Conservation (phyloP, 169 alveolate species). For the Cryptosporidium meleagridis region DNA sequence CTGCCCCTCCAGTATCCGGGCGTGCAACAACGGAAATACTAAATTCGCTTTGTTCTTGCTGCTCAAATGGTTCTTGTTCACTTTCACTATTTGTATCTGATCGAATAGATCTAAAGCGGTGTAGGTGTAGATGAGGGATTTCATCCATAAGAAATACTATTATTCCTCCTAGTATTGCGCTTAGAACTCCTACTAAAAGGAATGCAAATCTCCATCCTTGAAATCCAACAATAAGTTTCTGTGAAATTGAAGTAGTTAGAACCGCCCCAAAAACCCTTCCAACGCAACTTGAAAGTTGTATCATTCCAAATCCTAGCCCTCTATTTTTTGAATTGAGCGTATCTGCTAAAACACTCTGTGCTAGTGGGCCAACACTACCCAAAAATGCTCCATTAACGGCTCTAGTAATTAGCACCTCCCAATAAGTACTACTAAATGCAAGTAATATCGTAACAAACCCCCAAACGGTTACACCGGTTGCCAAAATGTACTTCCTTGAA, state of each 20-base stretch:
- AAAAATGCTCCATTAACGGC: conserved; percentile 86
- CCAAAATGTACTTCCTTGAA: conserved; percentile 86
- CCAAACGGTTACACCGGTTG: conserved; percentile 87
- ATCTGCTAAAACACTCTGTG: conserved; percentile 88
- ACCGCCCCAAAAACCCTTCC: conserved; percentile 89
- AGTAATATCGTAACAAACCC: conserved; percentile 86
- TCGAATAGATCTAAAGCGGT: conserved; percentile 30
- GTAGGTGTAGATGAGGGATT: conserved; percentile 77
- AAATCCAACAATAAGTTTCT: conserved; percentile 80
- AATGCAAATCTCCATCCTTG: conserved; percentile 88
- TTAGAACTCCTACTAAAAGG: conserved; percentile 82
- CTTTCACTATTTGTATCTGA: neutral
- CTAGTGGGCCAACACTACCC: conserved; percentile 88
- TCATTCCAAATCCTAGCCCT: conserved; percentile 86
- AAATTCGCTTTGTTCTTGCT: conserved; percentile 57
- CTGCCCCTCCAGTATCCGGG: conserved; percentile 74
- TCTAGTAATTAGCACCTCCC: conserved; percentile 83
- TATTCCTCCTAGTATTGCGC: conserved; percentile 80
- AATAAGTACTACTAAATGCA: conserved; percentile 82
- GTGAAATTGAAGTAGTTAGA: conserved; percentile 85
- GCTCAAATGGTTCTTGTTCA: conserved; percentile 30
- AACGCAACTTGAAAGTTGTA: conserved; percentile 85
- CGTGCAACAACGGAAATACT: conserved; percentile 51
- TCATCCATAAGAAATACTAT: conserved; percentile 84
- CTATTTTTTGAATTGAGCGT: conserved; percentile 80